Conservation (phyloP, 345 rosid genomes). For the Geranium brycei region DNA sequence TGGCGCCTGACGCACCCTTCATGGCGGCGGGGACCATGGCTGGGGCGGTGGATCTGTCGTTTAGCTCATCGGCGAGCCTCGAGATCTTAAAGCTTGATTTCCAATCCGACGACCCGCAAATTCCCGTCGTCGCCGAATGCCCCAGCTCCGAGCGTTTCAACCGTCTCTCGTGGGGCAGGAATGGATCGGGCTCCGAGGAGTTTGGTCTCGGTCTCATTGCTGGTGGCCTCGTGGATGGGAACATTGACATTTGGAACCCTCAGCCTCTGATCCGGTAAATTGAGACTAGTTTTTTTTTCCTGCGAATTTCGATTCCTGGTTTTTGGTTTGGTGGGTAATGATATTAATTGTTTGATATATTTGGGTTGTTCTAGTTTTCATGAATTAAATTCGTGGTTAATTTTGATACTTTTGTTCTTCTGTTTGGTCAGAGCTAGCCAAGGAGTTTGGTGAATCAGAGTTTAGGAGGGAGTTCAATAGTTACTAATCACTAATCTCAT, state of each 20-base stretch:
- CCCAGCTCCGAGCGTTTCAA: slow-evolving; percentile 96
- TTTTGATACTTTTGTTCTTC: too few relatives aligned
- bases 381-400: not conserved
- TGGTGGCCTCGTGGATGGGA: slow-evolving; percentile 92
- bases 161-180: slow-evolving; percentile 84
- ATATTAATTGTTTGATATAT: too few relatives aligned
- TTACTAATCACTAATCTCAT: too few relatives aligned
- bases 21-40: slow-evolving; percentile 99
- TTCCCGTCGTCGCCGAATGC: slow-evolving; percentile 58
- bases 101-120: slow-evolving; percentile 78
- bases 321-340: slow-evolving; percentile 1
- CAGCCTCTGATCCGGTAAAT: slow-evolving; percentile 58
- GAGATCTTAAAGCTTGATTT: slow-evolving; percentile 97
- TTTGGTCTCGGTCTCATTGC: slow-evolving; percentile 79
- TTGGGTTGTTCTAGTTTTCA: not conserved
- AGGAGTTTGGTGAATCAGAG: too few relatives aligned
- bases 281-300: not conserved
- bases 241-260: slow-evolving; percentile 84
- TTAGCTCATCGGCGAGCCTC: slow-evolving; percentile 80
- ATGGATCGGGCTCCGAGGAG: slow-evolving; percentile 73
- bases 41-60: slow-evolving; percentile 92
- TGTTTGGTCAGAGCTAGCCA: too few relatives aligned
- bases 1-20: slow-evolving; percentile 89
- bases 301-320: not conserved
- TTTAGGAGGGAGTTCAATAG: too few relatives aligned